Evolutionary conservation across 2,329 filamentous ascomycete genomes (phyloP).

Genomic region (Cyphellophora attinorum): DNA sequence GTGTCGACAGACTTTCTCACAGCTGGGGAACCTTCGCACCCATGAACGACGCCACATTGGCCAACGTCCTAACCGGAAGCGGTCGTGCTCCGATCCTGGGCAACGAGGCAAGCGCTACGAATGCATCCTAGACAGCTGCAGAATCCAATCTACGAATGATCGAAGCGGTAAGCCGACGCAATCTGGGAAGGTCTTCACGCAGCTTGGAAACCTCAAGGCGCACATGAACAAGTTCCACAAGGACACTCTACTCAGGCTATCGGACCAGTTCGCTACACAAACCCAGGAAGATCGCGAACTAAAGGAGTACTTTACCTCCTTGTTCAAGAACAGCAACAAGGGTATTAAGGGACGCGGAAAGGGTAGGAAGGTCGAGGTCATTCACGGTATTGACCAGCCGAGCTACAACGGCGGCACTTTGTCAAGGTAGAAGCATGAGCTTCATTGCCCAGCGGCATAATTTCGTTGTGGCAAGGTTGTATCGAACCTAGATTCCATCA

Average conservation of each 20-base stretch:
- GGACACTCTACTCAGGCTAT: conserved; percentile 60
- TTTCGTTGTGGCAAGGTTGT: too few relatives aligned
- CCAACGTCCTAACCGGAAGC: conserved; percentile 75
- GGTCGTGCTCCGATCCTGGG: conserved; percentile 31
- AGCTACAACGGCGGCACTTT: too few relatives aligned
- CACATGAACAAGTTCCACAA: conserved; percentile 93
- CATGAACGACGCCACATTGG: conserved; percentile 82
- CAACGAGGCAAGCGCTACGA: conserved; percentile 52
- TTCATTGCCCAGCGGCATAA: too few relatives aligned
- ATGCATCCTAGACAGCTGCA: conserved; percentile 71
- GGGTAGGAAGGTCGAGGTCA: conserved; percentile 53
- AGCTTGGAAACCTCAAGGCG: conserved; percentile 85
- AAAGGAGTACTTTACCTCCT: conserved; percentile 70
- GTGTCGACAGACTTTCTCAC: conserved; percentile 76
- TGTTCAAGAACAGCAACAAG: conserved; percentile 99
- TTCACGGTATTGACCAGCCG: conserved; percentile 4
- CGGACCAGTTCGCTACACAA: conserved; percentile 59
- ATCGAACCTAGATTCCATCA: too few relatives aligned
- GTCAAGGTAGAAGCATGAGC: too few relatives aligned
- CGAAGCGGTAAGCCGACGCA: conserved; percentile 4
- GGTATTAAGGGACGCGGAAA: conserved; percentile 95
- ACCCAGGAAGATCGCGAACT: conserved; percentile 65
- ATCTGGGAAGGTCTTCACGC: conserved; percentile 69
- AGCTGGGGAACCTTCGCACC: conserved; percentile 80
- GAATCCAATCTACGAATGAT: background rate